A percentile compares a stretch with the other conserved stretches of the same genome.
These are phyloP conservation scores for Epichloe glyceriae DNA, from an alignment of 2,329 filamentous ascomycete genomes.

Conservation along the genomic window DNA sequence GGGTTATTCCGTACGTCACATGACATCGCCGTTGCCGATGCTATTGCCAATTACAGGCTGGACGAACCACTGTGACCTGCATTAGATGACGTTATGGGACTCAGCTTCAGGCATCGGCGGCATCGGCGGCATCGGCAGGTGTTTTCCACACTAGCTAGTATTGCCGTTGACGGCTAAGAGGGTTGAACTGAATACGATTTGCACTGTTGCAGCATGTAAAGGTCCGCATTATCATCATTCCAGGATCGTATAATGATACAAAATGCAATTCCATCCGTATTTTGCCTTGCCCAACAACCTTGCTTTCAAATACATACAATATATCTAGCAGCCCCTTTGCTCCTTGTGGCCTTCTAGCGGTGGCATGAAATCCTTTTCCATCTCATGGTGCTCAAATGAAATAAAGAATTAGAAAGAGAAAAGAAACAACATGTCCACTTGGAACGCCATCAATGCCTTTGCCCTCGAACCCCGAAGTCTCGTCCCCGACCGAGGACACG, in stretches of 20 bases:
- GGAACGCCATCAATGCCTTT: not conserved
- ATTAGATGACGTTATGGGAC: not conserved
- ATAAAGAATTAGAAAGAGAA: not conserved
- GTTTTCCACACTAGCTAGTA: not conserved
- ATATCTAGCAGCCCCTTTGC: not conserved
- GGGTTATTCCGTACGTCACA: not conserved
- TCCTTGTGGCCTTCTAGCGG: not conserved
- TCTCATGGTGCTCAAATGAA: not conserved
- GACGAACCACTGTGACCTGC: not conserved
- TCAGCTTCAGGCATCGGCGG: slow-evolving; percentile 4
- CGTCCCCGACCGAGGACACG: not conserved
- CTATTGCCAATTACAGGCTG: not conserved
- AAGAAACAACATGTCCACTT: not conserved
- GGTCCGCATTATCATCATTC: not conserved
- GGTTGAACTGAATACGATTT: not conserved
- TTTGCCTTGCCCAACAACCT: not conserved
- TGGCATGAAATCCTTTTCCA: not conserved
- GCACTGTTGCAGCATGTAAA: not conserved
- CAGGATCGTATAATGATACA: not conserved
- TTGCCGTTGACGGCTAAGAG: too few relatives aligned
- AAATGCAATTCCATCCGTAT: not conserved
- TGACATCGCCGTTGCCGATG: not conserved
- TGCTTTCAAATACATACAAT: not conserved
- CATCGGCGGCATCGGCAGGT: slow-evolving; percentile 2
- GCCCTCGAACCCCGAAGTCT: not conserved